Evolutionary conservation across 2,329 filamentous ascomycete genomes (phyloP), one percentile per base, ranked within the genome.

Genomic region (Domatiomyces globalis): DNA sequence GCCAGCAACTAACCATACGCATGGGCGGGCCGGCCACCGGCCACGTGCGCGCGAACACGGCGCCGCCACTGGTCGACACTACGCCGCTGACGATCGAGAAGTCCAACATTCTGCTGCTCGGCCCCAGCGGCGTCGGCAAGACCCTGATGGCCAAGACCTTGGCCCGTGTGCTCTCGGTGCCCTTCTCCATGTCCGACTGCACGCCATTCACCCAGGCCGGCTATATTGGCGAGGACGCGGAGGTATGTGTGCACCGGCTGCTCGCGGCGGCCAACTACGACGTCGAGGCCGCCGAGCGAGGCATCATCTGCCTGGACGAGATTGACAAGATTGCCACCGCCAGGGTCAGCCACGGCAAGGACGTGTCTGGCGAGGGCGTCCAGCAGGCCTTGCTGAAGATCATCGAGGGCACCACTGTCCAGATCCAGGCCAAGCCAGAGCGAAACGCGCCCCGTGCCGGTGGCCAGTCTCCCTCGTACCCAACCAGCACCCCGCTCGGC

Each of bases 151-250:
- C 61, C 49, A 94, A 89, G 67, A 96, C 90, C 0, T 72, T 96
- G 42, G 92, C 90, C 59, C 84, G 88, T 62, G 84, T 92, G 49
- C 78, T 98, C n/a, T 90, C 92, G 54, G 88, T 96, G 0, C 92
- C 92, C 0, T 94, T 95, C 63, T 88, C 86, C 56, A 95, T 95
- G 68, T 90, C 87, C 55, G 90, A 96, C 67, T 96, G 90, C 67
- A 95, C 92, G 48, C 86, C 89, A 5, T 88, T 96, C 57, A 96
- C 90, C 0, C 90, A 95, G 69, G 90, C 90, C 4, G 90, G 92
- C 22, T 98, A 98, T 62, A 95, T 98, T 59, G 92, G 92, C 27
- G 90, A 96, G 64, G 92, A 98, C 64, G 90, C 90, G n/a, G 92
- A 98, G 65, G 83, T 87, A 0, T 95, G 90, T 61, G 87, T 98